phyloP scores from a whole-genome alignment of 2,329 filamentous ascomycete genomes.

The Neopestalotiopsis sp. region DNA sequence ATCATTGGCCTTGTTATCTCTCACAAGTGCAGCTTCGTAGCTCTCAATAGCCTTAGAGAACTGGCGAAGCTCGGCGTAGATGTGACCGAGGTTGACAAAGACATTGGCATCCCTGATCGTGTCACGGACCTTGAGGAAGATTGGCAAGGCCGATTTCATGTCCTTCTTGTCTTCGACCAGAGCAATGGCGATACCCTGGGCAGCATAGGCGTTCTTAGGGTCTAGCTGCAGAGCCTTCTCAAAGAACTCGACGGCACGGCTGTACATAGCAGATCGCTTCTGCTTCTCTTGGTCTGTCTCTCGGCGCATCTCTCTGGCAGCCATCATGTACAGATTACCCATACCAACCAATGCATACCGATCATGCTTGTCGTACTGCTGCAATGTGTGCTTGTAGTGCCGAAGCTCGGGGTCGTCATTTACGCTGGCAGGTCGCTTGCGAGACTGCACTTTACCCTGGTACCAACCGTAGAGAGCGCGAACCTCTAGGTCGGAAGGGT shows the following conservation, averaged over 20 bases:
- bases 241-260: conserved; percentile 95
- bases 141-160: conserved; percentile 77
- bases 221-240: conserved; percentile 97
- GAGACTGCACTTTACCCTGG: conserved; percentile 77
- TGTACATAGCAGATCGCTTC: conserved; percentile 85
- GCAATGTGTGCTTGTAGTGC: conserved; percentile 95
- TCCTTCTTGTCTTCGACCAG: conserved; percentile 95
- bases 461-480: conserved; percentile 96
- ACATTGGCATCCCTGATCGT: conserved; percentile 88
- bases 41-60: conserved; percentile 91
- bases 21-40: conserved; percentile 85
- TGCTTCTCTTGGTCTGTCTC: conserved; percentile 90
- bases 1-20: conserved; percentile 76
- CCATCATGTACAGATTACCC: conserved; percentile 88
- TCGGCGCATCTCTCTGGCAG: conserved; percentile 92
- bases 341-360: conserved; percentile 95
- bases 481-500: conserved; percentile 86
- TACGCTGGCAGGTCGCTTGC: conserved; percentile 81
- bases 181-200: conserved; percentile 93
- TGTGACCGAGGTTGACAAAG: conserved; percentile 91
- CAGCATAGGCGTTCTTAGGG: conserved; percentile 92
- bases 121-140: conserved; percentile 89
- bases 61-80: conserved; percentile 88
- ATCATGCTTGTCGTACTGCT: conserved; percentile 96
- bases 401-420: conserved; percentile 90